Base-by-base conservation (phyloP, 148 eudicot genomes). In the Vaccinium myrtillus region DNA sequence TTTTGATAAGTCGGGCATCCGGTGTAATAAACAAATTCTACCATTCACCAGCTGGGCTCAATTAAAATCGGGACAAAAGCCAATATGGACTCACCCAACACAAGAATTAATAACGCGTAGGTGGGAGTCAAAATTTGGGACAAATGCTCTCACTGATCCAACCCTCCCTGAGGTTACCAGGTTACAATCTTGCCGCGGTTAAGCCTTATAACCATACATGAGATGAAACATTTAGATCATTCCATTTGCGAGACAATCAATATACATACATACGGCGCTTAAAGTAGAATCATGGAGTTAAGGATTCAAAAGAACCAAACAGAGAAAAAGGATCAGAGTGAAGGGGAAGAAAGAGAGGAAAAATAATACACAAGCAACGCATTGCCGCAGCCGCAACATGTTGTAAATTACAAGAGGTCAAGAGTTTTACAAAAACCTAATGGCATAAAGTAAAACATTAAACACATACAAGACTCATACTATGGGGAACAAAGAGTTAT, bases 371-470 rank as follows among this genome's bases (percentile, higher is more conserved):
- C 59, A 77, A 77, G 19, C 80, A 50, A 7, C 54, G 14, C 32
- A 25, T 51, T 12, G 10, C 58, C 58, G 14, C 59, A 12, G 10
- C 58, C 58, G 14, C 59, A 12, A 54, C 80, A 77, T 25, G 25
- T 23, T 25, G 16, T 25, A 50, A 77, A 36, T 51, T 77, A 77
- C 59, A 77, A 77, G 59, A 77, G 80, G 59, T 77, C 73, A 16
- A 77, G 59, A 50, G 30, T 50, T 50, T 77, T 10, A 77, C 16
- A 13, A 77, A 54, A 51, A 5, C 80, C 59, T 77, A 36, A 5
- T 25, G 59, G 58, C 80, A 50, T 25, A 25, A 51, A 50, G 9
- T 50, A 50, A 77, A 51, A 77, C 59, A 50, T 23, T 54, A 77
- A 25, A 77, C 36, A 10, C 36, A 51, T 13, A 23, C 50, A 76